Conservation (phyloP, 352 stramenopile species). For the Phytophthora sansomeana region DNA sequence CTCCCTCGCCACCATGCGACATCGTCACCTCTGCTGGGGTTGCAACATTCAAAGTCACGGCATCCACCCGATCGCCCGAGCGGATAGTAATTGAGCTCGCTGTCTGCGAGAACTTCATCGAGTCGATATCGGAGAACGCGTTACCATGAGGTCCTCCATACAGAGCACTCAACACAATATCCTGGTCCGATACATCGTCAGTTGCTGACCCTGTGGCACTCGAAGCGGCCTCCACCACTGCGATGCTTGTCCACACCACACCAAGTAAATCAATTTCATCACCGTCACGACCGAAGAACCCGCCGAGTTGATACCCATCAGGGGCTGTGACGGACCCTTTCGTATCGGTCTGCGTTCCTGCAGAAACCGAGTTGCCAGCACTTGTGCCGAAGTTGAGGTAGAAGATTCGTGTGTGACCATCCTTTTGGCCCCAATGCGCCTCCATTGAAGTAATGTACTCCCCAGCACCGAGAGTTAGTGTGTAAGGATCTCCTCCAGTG, state of each 20-base stretch:
- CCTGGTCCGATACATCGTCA: conserved; percentile 9
- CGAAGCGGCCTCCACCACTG: conserved; percentile 4
- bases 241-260: conserved; percentile 33
- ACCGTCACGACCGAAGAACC: conserved; percentile 34
- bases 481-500: conserved; percentile 24
- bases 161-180: conserved; percentile 26
- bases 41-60: conserved; percentile 23
- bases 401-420: conserved; percentile 30
- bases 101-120: conserved; percentile 26
- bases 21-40: conserved; percentile 23
- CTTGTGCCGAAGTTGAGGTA: conserved; percentile 28
- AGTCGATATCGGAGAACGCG: conserved; percentile 32
- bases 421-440: conserved; percentile 29
- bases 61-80: conserved; percentile 27
- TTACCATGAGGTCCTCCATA: conserved; percentile 30
- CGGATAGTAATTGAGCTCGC: conserved; percentile 28
- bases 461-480: conserved; percentile 10
- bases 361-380: conserved; percentile 24
- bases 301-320: conserved; percentile 25
- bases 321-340: conserved; percentile 24
- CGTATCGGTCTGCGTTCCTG: conserved; percentile 26
- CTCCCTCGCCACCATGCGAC: conserved; percentile 24
- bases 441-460: conserved; percentile 36
- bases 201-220: neutral
- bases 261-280: conserved; percentile 34